A percentile compares a stretch with the other conserved stretches of the same genome.
These are phyloP conservation scores for Aegilops longissima DNA, from an alignment of 176 grass and related monocot genomes.

Conservation along the genomic window DNA sequence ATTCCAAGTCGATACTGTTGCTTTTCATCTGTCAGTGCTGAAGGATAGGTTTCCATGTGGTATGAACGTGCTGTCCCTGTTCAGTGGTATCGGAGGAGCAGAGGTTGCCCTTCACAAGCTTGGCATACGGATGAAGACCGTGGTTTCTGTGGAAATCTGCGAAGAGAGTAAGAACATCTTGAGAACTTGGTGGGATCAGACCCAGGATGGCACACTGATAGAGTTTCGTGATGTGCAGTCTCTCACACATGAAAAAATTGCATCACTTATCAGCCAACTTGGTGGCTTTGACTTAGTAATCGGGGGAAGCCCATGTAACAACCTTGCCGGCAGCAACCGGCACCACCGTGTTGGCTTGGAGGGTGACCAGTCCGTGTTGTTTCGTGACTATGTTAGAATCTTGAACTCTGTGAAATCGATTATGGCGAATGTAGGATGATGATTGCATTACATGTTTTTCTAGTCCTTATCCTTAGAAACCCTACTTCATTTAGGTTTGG, in stretches of 20 bases:
- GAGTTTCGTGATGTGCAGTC: constrained; percentile 56
- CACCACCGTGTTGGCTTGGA: constrained; percentile 60
- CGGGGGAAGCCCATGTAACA: constrained; percentile 33
- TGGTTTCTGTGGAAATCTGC: constrained; percentile 75
- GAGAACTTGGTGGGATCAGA: constrained; percentile 79
- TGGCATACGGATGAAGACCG: constrained; percentile 34
- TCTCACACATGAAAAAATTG: constrained; percentile 33
- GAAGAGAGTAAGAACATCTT: constrained; percentile 52
- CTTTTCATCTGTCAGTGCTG: too few relatives aligned
- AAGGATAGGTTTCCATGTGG: constrained; percentile 48
- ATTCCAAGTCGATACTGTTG: neutral
- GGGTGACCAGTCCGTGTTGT: constrained; percentile 67
- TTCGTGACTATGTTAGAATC: constrained; percentile 72
- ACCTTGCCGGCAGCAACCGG: neutral
- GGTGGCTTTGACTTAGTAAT: constrained; percentile 73
- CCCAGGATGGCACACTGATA: constrained; percentile 55
- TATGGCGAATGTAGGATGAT: constrained; percentile 38
- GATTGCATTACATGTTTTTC: too few relatives aligned
- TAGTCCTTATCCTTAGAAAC: too few relatives aligned
- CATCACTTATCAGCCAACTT: constrained; percentile 30
- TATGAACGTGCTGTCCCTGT: constrained; percentile 61
- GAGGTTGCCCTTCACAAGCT: constrained; percentile 73
- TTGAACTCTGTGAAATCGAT: constrained; percentile 42
- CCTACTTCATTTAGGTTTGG: too few relatives aligned
- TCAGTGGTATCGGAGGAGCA: constrained; percentile 83